Base-by-base conservation (phyloP, 129 eudicot species). In the Saussurea involucrata region DNA sequence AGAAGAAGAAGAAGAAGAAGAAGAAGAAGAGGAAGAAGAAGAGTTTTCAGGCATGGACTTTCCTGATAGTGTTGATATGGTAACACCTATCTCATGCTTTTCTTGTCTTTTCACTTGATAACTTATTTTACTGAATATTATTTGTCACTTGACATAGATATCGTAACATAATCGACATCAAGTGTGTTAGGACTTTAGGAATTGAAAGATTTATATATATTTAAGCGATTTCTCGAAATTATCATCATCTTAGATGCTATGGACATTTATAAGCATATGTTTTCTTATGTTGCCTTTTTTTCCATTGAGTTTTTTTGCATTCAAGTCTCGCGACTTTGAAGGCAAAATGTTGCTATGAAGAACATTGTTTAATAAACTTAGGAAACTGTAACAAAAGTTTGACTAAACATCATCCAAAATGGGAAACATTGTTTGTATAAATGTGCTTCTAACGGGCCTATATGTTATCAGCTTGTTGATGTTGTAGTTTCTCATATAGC, bases 51-150 rank as follows among this genome's bases (percentile, higher is more conserved):
- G 46, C 63, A 80, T 37, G 71, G 74, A 58, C 44, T 67, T 34
- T 66, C 68, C 68, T 72, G 24, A 72, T 42, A 24, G 21, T 24
- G 65, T 67, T 55, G 71, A 75, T 10, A 57, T 5, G 84, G 84
- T 81, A 74, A 24, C 37, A 44, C 49, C 13, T 68, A 17, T 74
- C 68, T 53, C 40, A 1, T 71, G n/a, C 29, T 79, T 58, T 67
- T 40, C 36, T 25, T 27, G 44, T 63, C 37, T 15, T 27, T 71
- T 63, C 1, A 7, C 34, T 9, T 37, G 15, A 71, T 63, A 9
- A 33, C 31, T 33, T 63, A 17, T 13, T 70, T 67, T 32, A 21
- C 36, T 31, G 49, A 32, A 49, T 29, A 21, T 20, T 76, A 4
- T 18, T 49, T 15, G 53, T 67, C 74, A 7, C 29, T 44, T 76